These are phyloP conservation scores for Deuterostichococcus epilithicus DNA, from an alignment of 139 green algal species.

Conservation along the genomic window DNA sequence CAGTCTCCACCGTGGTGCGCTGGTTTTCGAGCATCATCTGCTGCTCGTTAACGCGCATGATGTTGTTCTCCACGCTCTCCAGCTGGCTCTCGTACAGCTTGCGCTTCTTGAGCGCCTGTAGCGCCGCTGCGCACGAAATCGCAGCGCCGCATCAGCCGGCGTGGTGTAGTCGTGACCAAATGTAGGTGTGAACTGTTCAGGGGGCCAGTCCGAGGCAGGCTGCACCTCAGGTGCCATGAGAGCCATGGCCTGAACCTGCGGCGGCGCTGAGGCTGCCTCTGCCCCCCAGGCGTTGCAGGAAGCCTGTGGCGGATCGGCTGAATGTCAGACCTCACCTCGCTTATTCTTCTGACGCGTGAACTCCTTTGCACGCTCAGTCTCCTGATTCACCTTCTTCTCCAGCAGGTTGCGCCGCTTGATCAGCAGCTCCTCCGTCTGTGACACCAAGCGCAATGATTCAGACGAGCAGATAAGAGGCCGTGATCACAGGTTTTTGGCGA, in stretches of 20 bases:
- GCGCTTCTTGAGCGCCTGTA: conserved; percentile 91
- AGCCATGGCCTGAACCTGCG: too few relatives aligned
- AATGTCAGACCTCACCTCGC: conserved; percentile 25
- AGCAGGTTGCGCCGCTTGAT: conserved; percentile 85
- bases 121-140: conserved; percentile 48
- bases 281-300: too few relatives aligned
- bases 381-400: conserved; percentile 77
- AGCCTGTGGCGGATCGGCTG: too few relatives aligned
- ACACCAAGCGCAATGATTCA: not conserved
- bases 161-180: too few relatives aligned
- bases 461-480: not conserved
- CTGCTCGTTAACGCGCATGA: conserved; percentile 90
- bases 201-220: too few relatives aligned
- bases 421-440: conserved; percentile 86
- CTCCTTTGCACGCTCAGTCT: conserved; percentile 82
- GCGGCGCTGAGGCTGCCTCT: too few relatives aligned
- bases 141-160: too few relatives aligned
- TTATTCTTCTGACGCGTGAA: conserved; percentile 85
- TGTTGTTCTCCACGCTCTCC: conserved; percentile 82
- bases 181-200: too few relatives aligned
- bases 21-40: conserved; percentile 88
- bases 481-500: too few relatives aligned
- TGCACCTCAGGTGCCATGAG: too few relatives aligned
- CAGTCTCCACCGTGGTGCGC: conserved; percentile 65
- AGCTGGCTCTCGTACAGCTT: conserved; percentile 90